Base-by-base conservation (phyloP, 768 basidiomycete genomes). In the Hebeloma cylindrosporum region DNA sequence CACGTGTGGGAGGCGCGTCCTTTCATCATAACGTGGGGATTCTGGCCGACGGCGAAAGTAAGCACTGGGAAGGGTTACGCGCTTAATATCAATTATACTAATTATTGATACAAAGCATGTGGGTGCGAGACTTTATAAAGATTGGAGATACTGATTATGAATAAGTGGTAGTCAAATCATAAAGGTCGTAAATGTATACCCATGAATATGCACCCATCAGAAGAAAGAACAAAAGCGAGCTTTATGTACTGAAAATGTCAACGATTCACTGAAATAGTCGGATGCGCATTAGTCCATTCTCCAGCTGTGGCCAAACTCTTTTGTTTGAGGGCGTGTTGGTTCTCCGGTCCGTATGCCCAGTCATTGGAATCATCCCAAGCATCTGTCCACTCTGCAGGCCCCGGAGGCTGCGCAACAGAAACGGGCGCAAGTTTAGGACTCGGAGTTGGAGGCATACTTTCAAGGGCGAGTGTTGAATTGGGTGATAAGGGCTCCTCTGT, bases 311-410 rank as follows among this genome's bases (percentile, higher is more conserved):
- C 37, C 20, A 52, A 28, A 27, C 25, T 51, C 10, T 33, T 46
- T 28, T 51, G 47, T 14, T 47, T 50, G 10, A 45, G 43, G 22
- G 43, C 39, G 28, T 14, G 68, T 41, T 66, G 64, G 27, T 72
- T 69, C 10, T 68, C 77, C n/a, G n/a, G n/a, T n/a, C n/a, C n/a
- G n/a, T n/a, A n/a, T n/a, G n/a, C n/a, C 81, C 78, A 83, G 35
- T 80, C 77, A 32, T 71, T 71, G 20, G 64, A 50, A 46, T 72
- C 79, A 58, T 72, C 73, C 68, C 77, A 78, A 47, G 74, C 74
- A 40, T 79, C 72, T 14, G 70, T 70, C 81, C 75, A 78, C 33
- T 66, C 65, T 36, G 50, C 28, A 37, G 33, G 36, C 22, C 60
- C 55, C 21, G n/a, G n/a, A n/a, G n/a, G n/a, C n/a, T 56, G 33